Base-by-base conservation (phyloP, 208 protist genomes). In the Naegleria gruberi region DNA sequence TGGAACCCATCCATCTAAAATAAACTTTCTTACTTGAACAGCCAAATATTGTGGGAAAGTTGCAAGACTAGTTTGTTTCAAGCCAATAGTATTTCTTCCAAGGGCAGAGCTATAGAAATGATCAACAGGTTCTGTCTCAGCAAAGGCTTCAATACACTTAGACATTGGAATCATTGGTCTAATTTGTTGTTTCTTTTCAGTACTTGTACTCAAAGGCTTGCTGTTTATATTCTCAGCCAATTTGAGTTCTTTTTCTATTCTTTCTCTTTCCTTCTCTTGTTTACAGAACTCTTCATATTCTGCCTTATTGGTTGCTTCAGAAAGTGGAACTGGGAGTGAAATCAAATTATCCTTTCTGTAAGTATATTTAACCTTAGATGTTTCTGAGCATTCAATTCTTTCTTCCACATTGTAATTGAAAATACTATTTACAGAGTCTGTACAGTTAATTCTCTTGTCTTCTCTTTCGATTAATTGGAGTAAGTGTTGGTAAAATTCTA, bases 401-500 rank as follows among this genome's bases (percentile, higher is more conserved):
- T 98, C 94, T 92, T 98, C 95, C 40, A 97, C 42, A 15, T 95
- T 89, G 92, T 97, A 95, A 44, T 96, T 94, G 88, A 98, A 96
- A 4, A 92, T 40, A 19, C 93, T 91, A 0, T 91, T 89, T 1
- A 77, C 86, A 43, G 74, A 26, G 10, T 86, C 89, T 37, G 45
- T 55, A n/a, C 10, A 81, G 12, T 89, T 83, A 82, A 90, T 89
- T 8, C 77, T 89, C 40, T 91, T 92, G 89, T 97, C 93, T 88
- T 95, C 89, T 51, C 96, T 94, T 37, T 92, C 91, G 90, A 98
- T 94, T 89, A 95, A 91, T 65, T 96, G 93, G 4, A 98, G 77
- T 0, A 99, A 89, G 92, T 98, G 97, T 85, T 97, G 93, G 51
- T 98, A 94, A 92, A 98, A 99, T 92, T 99, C 97, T 37, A 96